Evolutionary conservation across 2,329 filamentous ascomycete genomes (phyloP).

Genomic region (Scedosporium aurantiacum): DNA sequence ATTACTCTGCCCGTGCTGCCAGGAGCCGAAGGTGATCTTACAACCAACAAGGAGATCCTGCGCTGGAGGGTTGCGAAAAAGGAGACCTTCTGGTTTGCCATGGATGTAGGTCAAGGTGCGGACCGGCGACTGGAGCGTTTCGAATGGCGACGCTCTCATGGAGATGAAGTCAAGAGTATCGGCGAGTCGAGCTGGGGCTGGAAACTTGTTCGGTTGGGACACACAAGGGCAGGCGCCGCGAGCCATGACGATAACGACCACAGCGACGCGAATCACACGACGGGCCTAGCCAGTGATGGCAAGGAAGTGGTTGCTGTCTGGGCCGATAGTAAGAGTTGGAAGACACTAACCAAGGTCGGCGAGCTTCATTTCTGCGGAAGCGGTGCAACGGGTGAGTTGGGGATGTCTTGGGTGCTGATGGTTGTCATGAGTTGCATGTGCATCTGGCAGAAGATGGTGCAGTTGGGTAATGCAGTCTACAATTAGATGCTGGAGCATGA

Average conservation of each 20-base stretch:
- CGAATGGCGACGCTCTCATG: conserved; percentile 2
- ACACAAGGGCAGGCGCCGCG: background rate
- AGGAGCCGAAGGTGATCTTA: background rate
- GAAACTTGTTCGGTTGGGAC: conserved; percentile 1
- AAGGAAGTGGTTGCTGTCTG: conserved; percentile 3
- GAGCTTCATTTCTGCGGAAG: conserved; percentile 11
- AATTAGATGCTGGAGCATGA: no score
- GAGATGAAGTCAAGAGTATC: background rate
- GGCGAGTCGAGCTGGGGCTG: conserved; percentile 1
- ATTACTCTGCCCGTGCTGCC: background rate
- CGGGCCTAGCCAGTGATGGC: background rate
- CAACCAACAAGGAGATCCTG: background rate
- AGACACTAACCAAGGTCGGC: background rate
- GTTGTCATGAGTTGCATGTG: conserved; percentile 9
- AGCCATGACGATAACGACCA: background rate
- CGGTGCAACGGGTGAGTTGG: conserved; percentile 11
- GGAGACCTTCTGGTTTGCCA: conserved; percentile 4
- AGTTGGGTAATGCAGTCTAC: background rate
- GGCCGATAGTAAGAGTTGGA: background rate
- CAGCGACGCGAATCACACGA: background rate
- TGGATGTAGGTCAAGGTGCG: background rate
- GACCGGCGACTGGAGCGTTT: background rate
- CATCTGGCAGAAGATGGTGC: background rate
- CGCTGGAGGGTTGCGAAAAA: background rate
- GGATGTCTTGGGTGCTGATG: conserved; percentile 12